Conservation (phyloP, 805 yeast species). For the Candida patagonica region DNA sequence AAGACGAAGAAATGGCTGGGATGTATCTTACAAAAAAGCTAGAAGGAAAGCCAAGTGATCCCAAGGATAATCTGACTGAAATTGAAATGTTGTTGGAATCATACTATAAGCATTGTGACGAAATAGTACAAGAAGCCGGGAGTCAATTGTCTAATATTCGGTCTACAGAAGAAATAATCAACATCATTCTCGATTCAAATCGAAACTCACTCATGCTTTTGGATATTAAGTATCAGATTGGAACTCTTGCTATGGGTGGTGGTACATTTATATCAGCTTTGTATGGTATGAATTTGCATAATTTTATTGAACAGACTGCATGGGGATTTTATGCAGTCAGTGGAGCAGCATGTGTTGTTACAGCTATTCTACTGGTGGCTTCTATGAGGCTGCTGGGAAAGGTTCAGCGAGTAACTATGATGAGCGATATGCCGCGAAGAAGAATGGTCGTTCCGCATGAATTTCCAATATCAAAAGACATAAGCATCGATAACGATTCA, state of each 20-base stretch:
- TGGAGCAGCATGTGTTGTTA: constrained; percentile 36
- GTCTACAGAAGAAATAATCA: constrained; percentile 91
- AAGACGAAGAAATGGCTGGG: constrained; percentile 78
- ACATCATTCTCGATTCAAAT: constrained; percentile 85
- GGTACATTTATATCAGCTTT: constrained; percentile 75
- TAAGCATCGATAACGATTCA: too few relatives aligned
- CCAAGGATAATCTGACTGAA: constrained; percentile 55
- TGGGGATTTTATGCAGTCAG: constrained; percentile 56
- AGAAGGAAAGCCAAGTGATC: constrained; percentile 34
- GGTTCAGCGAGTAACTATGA: constrained; percentile 66
- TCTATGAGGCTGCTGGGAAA: constrained; percentile 51
- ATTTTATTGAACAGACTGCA: constrained; percentile 76
- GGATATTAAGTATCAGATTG: constrained; percentile 75
- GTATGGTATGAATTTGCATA: constrained; percentile 94
- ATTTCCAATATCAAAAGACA: background rate
- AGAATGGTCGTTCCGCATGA: background rate
- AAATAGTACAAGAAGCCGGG: constrained; percentile 84
- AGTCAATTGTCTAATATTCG: constrained; percentile 71
- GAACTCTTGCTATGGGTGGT: constrained; percentile 71
- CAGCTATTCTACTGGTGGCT: constrained; percentile 38
- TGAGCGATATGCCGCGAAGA: constrained; percentile 6
- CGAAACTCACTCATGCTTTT: constrained; percentile 87
- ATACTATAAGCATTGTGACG: constrained; percentile 84
- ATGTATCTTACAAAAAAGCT: constrained; percentile 64
- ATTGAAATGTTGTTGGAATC: constrained; percentile 86